Base-by-base conservation (phyloP, 805 yeast species). In the Barnettozyma siamensis region DNA sequence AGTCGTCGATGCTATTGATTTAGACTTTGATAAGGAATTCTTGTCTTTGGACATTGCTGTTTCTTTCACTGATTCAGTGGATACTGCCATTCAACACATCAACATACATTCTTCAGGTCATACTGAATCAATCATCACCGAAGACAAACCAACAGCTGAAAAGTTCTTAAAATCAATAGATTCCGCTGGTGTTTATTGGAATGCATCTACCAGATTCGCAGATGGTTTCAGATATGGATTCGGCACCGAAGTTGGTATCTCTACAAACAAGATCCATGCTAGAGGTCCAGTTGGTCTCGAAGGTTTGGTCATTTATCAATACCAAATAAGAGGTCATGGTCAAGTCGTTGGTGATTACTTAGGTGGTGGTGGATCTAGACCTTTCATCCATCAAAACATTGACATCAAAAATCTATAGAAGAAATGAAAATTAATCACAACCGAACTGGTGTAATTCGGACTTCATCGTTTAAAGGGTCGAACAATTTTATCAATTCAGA, bases 281-380 rank as follows among this genome's bases (percentile, higher is more conserved):
- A 76, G 99, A 56, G 99, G 99, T 2, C 99, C 99, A 13, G 98
- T 93, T 27, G 99, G 99, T 2, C 72, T 93, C 26, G 99, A 93
- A 59, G 99, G 99, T 2, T 72, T 93, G 50, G 95, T 91, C 60
- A 86, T 94, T 53, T 93, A 93, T 63, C 98, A 93, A 64, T 93
- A 93, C 61, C 93, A 88, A 60, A 66, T 93, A 47, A 76, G 84
- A 63, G 99, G 99, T 33, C 70, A 78, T 51, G 99, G 99, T 5
- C 99, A 93, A 60, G 71, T 91, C 42, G 98, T 85, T 2, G 81
- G 88, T 37, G 96, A 88, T 55, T 94, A 93, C 59, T 69, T 80
- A 20, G 98, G 98, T 20, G 95, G 88, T 17, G 98, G 98, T 30
- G 99, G 99, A 20, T 57, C 72, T 8, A 79, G 76, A 60, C 77